These are phyloP conservation scores for Cryptococcus wingfieldii DNA, from an alignment of 1,284 basidiomycete species.

Conservation along the genomic window DNA sequence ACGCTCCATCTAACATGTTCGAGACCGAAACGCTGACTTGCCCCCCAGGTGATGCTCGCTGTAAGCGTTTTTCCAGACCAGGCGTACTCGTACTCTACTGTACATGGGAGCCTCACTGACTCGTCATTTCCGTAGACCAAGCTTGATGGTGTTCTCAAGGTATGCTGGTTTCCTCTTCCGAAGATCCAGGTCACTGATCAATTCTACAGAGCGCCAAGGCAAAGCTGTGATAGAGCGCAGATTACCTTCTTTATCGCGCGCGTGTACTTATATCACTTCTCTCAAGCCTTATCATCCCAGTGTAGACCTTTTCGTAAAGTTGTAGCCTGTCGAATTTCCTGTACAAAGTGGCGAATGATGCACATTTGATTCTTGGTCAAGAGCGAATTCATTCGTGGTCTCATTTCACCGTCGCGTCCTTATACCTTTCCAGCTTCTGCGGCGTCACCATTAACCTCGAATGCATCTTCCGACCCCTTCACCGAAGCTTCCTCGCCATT, in stretches of 20 bases:
- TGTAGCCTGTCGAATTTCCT: too few relatives aligned
- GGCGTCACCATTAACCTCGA: background rate
- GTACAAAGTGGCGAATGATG: too few relatives aligned
- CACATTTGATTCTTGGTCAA: too few relatives aligned
- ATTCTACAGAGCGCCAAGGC: conserved; percentile 30
- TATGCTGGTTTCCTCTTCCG: conserved; percentile 38
- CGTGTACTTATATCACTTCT: too few relatives aligned
- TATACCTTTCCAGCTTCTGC: background rate
- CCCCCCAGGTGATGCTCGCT: conserved; percentile 37
- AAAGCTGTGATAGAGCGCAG: conserved; percentile 27
- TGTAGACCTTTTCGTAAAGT: background rate
- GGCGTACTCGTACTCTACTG: too few relatives aligned
- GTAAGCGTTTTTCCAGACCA: conserved; percentile 8
- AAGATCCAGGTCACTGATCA: conserved; percentile 3
- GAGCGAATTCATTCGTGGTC: too few relatives aligned
- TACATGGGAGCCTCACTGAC: conserved; percentile 9
- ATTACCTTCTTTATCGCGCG: too few relatives aligned
- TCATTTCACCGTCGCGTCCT: too few relatives aligned
- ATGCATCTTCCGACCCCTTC: background rate
- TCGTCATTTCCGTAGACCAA: conserved; percentile 57
- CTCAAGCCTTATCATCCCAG: background rate
- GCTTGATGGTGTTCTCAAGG: conserved; percentile 75
- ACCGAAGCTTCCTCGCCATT: conserved; percentile 4
- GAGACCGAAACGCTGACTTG: background rate
- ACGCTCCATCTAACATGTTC: conserved; percentile 9